These are phyloP conservation scores for Dryas octopetala DNA, from an alignment of 306 rosid genomes.

Conservation along the genomic window DNA sequence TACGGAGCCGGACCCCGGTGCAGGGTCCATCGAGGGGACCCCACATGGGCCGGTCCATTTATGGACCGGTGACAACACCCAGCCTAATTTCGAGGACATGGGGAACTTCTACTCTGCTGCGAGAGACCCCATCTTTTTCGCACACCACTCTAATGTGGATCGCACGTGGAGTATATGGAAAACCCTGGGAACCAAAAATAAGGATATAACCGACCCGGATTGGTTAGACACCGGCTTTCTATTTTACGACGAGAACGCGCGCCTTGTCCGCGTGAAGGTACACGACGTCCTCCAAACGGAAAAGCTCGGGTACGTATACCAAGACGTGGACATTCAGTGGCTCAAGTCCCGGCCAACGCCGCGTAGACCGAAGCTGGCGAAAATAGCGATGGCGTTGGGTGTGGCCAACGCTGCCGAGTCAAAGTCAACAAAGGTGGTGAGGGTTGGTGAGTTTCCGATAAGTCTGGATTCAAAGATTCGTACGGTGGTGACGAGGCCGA, in stretches of 20 bases:
- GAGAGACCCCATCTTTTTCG: slow-evolving; percentile 69
- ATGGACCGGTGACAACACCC: slow-evolving; percentile 54
- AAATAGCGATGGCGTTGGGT: slow-evolving; percentile 22
- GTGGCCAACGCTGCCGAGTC: slow-evolving; percentile 44
- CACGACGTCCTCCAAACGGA: slow-evolving; percentile 53
- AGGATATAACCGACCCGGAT: slow-evolving; percentile 41
- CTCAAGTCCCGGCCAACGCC: slow-evolving; percentile 48
- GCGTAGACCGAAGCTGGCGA: slow-evolving; percentile 9
- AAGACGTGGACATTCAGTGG: slow-evolving; percentile 74
- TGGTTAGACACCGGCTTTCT: slow-evolving; percentile 66
- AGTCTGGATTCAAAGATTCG: slow-evolving; percentile 42
- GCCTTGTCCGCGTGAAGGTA: slow-evolving; percentile 58
- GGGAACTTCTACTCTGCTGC: slow-evolving; percentile 73
- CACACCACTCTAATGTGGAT: slow-evolving; percentile 69
- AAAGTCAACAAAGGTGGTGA: slow-evolving; percentile 12
- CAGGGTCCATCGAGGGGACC: slow-evolving; percentile 49
- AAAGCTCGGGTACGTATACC: slow-evolving; percentile 57
- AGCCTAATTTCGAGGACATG: slow-evolving; percentile 62
- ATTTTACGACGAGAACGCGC: slow-evolving; percentile 70
- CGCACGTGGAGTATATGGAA: slow-evolving; percentile 78
- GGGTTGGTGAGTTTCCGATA: slow-evolving; percentile 34
- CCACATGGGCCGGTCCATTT: slow-evolving; percentile 58
- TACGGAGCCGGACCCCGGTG: slow-evolving; percentile 46
- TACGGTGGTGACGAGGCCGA: slow-evolving; percentile 55
- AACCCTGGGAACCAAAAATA: slow-evolving; percentile 43